A percentile compares a stretch with the other conserved stretches of the same genome.
phyloP scores from a whole-genome alignment of 2,329 filamentous ascomycete genomes.

The Stemphylium lycopersici region DNA sequence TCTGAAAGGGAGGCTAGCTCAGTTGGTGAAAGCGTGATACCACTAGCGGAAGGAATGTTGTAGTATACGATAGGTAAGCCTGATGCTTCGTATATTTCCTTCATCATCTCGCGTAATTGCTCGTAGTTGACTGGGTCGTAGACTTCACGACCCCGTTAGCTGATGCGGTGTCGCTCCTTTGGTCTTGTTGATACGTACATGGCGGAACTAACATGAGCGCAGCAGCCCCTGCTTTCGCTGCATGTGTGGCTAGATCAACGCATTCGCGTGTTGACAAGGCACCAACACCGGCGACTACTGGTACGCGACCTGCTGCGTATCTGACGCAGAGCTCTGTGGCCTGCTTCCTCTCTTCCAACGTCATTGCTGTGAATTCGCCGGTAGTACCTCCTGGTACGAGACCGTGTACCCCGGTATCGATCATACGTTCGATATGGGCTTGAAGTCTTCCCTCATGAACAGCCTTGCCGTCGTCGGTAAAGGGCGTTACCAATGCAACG shows the following conservation, averaged over 20 bases:
- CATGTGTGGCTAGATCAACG: conserved; percentile 52
- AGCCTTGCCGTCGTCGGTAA: conserved; percentile 50
- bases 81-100: conserved; percentile 50
- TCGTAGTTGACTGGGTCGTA: conserved; percentile 54
- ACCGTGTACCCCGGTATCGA: conserved; percentile 56
- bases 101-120: conserved; percentile 50
- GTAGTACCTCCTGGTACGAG: conserved; percentile 59
- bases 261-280: conserved; percentile 51
- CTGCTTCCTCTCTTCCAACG: conserved; percentile 54
- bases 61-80: conserved; percentile 58
- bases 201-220: conserved; percentile 59
- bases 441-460: conserved; percentile 52
- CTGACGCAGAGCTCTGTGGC: conserved; percentile 50
- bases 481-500: conserved; percentile 58
- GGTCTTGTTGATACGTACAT: conserved; percentile 19
- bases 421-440: conserved; percentile 55
- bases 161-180: no score
- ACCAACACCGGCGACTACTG: conserved; percentile 55
- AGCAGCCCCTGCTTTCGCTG: conserved; percentile 48
- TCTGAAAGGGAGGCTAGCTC: conserved; percentile 54
- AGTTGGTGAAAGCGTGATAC: conserved; percentile 50
- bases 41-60: conserved; percentile 58
- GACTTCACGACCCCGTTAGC: conserved; percentile 13
- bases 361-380: conserved; percentile 58
- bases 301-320: conserved; percentile 50